Evolutionary conservation across 169 alveolate species (phyloP), one percentile per base, ranked within the genome.

Genomic region (Babesia gibsoni): DNA sequence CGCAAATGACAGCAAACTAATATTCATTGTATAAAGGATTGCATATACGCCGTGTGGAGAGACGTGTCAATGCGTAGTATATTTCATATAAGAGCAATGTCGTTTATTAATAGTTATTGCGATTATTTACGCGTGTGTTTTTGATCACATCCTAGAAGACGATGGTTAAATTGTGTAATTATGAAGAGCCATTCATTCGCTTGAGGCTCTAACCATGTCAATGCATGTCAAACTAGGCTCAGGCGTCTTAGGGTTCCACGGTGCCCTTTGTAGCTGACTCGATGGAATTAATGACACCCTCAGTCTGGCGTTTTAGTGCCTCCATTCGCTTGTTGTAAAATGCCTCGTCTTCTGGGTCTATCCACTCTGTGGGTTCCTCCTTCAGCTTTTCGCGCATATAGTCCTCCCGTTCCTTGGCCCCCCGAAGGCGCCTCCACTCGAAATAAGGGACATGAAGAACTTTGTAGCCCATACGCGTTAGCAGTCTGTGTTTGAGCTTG

Each of bases 321-420:
- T 83, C 87, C 83, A 88, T 73, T 72, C 93, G 52, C 84, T 88
- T 69, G 72, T 82, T 75, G 88, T 93, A 91, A 57, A 89, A 93
- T 65, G 83, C 84, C 74, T 90, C 95, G 79, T 93, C 97, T 46
- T 93, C 93, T 0, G 95, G 95, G 56, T 93, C 97, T 49, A 93
- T 73, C 94, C 95, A 93, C 83, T 93, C 97, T 14, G 94, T 88
- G 32, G 95, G 95, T 57, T 93, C 95, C 61, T 93, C 97, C 78
- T 83, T 73, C 59, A 93, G 83, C 68, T 93, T 93, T 42, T 65
- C 77, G 41, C 92, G 83, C 95, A 93, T 93, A 72, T 91, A 93
- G 61, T 91, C 97, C 74, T 93, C 97, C 52, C 96, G 52, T 63
- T 93, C 97, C 75, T 75, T 81, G 53, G 92, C 93, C 25, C 94